Evolutionary conservation across 2,329 filamentous ascomycete genomes (phyloP), one percentile per base, ranked within the genome.

Genomic region (Cercospora janseana): DNA sequence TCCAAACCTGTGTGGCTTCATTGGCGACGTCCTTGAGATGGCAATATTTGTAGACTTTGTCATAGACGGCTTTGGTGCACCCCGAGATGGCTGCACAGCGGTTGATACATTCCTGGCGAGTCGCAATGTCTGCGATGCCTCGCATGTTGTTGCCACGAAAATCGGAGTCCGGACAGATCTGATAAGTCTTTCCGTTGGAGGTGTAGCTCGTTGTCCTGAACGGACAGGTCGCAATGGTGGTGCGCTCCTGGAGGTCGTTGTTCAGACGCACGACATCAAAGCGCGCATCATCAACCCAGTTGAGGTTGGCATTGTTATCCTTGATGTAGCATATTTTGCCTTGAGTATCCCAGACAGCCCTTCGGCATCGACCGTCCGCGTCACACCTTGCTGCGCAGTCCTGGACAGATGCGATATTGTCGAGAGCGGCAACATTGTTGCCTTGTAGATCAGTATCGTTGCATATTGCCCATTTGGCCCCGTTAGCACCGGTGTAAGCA

Each of bases 271-370:
- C 27, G 2, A 40, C 45, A 10, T 44, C 40, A 43, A 51, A 54
- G 4, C 47, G 42, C 3, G 18, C 21, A 13, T 51, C 42, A 28
- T 13, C 27, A 3, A 40, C 40, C 48, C 48, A 46, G 23, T 35
- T 37, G 6, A 23, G 9, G n/a, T 37, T 27, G 12, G 29, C 28
- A 12, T 27, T 48, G 1, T 38, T 29, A 21, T 49, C 50, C 46
- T 53, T 56, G 23, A 56, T 29, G n/a, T 50, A 42, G 29, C 53
- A 56, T 10, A 41, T 41, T 4, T 12, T 29, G 24, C 18, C 49
- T 23, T 44, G 29, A 4, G 45, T 42, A 20, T 53, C 50, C 27
- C 52, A 56, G 16, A 56, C 53, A n/a, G 50, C 42, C 10, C 32
- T 20, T 3, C 20, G 23, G 37, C 43, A 51, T 37, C 38, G 13